phyloP scores from a whole-genome alignment of 2,329 filamentous ascomycete genomes.

The Falciphora oryzae region DNA sequence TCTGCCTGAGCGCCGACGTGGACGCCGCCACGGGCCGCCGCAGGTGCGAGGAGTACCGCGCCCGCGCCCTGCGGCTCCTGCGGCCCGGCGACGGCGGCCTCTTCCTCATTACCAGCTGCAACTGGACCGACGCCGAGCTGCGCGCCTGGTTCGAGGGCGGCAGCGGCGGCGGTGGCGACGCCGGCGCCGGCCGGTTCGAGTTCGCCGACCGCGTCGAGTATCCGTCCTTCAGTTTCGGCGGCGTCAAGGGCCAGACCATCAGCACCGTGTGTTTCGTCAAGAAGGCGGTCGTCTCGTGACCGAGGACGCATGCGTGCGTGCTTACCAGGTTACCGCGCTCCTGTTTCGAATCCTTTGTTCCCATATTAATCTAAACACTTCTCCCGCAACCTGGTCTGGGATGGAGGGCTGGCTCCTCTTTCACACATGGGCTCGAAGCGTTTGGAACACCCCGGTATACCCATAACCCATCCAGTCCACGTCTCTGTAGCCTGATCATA shows the following conservation, averaged over 20 bases:
- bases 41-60: conserved; percentile 69
- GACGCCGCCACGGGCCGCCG: conserved; percentile 39
- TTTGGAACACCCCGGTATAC: too few relatives aligned
- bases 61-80: conserved; percentile 62
- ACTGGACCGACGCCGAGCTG: conserved; percentile 93
- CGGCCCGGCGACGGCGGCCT: conserved; percentile 66
- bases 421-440: too few relatives aligned
- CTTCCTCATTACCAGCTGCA: conserved; percentile 89
- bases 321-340: too few relatives aligned
- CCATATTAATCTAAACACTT: too few relatives aligned
- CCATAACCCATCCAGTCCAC: too few relatives aligned
- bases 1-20: conserved; percentile 63
- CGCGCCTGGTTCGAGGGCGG: conserved; percentile 65
- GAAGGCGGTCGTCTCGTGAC: conserved; percentile 5
- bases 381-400: too few relatives aligned
- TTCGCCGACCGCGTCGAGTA: conserved; percentile 70
- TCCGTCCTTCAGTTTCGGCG: conserved; percentile 82
- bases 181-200: conserved; percentile 37
- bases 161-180: conserved; percentile 15
- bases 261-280: conserved; percentile 76
- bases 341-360: too few relatives aligned
- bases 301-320: background rate
- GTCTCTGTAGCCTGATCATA: too few relatives aligned
- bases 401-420: too few relatives aligned
- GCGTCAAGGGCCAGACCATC: conserved; percentile 80